These are phyloP conservation scores for Lepidium sativum DNA, from an alignment of 345 rosid species.

Conservation along the genomic window DNA sequence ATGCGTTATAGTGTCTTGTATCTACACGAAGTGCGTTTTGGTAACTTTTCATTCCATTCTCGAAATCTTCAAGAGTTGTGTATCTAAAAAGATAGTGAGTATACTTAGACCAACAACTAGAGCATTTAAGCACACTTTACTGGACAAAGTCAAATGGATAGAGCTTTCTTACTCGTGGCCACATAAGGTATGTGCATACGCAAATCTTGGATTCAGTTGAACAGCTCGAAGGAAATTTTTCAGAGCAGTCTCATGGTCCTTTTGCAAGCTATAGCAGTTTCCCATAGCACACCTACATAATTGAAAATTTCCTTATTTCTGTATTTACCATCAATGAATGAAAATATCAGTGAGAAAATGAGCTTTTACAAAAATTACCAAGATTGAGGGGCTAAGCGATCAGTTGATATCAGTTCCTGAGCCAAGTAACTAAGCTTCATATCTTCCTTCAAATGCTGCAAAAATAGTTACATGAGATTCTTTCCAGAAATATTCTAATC, in stretches of 20 bases:
- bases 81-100: conserved; percentile 38
- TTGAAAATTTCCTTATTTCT: background rate
- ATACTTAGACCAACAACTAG: background rate
- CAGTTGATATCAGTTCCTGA: conserved; percentile 79
- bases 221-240: conserved; percentile 92
- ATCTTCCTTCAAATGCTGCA: conserved; percentile 97
- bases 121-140: background rate
- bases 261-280: conserved; percentile 93
- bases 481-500: background rate
- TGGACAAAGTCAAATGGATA: background rate
- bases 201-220: conserved; percentile 77
- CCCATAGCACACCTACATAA: conserved; percentile 96
- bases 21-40: conserved; percentile 87
- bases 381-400: conserved; percentile 95
- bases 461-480: background rate
- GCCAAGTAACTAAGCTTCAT: conserved; percentile 97
- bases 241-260: conserved; percentile 95
- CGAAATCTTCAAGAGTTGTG: conserved; percentile 89
- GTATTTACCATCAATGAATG: background rate
- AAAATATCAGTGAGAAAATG: background rate
- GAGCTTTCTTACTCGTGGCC: conserved; percentile 80
- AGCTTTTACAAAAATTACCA: conserved; percentile 41
- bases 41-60: conserved; percentile 86
- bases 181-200: conserved; percentile 91
- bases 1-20: conserved; percentile 87